Evolutionary conservation across 352 stramenopile species (phyloP).

Genomic region (Globisporangium spinosum): DNA sequence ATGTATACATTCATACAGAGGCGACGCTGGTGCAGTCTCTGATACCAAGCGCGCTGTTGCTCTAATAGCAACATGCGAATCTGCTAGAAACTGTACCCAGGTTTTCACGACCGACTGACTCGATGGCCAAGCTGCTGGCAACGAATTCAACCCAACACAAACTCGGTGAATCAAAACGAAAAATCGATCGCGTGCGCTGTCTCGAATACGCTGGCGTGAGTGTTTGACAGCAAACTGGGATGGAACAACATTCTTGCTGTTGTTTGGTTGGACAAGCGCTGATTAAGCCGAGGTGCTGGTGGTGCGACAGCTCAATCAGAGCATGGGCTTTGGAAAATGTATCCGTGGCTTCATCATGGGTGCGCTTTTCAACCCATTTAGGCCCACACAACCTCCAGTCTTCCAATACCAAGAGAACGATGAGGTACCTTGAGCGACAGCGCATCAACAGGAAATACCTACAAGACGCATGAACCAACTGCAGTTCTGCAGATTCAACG

Average conservation of each 20-base stretch:
- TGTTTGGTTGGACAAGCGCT: background rate
- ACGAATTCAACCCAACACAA: background rate
- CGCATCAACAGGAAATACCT: background rate
- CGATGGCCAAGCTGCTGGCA: background rate
- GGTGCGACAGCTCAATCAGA: background rate
- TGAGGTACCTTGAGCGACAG: background rate
- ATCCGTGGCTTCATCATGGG: background rate
- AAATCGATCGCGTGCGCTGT: background rate
- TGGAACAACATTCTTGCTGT: background rate
- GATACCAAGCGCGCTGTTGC: background rate
- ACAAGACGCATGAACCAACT: background rate
- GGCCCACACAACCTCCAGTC: background rate
- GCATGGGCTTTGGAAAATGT: background rate
- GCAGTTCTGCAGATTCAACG: background rate
- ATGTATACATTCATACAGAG: background rate
- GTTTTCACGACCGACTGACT: background rate
- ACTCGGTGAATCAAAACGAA: background rate
- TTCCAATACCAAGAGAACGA: background rate
- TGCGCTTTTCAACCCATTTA: background rate
- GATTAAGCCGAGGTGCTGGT: background rate
- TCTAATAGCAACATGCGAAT: background rate
- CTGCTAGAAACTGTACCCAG: background rate
- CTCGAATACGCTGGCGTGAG: background rate
- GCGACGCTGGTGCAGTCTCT: too few relatives aligned
- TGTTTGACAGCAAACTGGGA: background rate